phyloP scores from a whole-genome alignment of 495 filamentous ascomycete genomes.

The Talaromyces adpressus region DNA sequence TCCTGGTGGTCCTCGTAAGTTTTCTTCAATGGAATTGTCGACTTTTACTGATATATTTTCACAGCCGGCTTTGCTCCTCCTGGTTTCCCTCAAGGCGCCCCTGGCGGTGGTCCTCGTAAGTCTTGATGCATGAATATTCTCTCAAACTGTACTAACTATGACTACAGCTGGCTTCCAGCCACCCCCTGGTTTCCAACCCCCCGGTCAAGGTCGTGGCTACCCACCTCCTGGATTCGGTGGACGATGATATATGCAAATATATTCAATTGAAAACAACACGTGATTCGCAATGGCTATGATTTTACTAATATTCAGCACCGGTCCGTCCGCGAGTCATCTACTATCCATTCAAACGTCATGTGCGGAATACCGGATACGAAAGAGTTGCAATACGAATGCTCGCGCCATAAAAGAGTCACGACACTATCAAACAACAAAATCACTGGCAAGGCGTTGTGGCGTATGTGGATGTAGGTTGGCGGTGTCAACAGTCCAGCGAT shows the following conservation, averaged over 20 bases:
- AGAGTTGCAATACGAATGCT: neutral
- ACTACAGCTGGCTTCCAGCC: conserved; percentile 56
- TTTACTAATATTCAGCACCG: neutral
- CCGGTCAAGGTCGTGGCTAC: conserved; percentile 60
- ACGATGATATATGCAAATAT: conserved; percentile 39
- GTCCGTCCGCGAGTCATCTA: neutral
- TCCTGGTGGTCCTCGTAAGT: conserved; percentile 56
- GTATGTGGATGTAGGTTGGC: conserved; percentile 31
- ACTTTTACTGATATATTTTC: conserved; percentile 1
- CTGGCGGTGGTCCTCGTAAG: conserved; percentile 51
- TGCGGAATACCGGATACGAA: no score
- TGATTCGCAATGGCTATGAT: neutral
- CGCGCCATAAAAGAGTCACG: neutral
- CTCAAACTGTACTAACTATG: conserved; percentile 10
- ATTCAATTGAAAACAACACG: neutral
- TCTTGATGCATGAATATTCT: neutral
- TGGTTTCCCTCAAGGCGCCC: conserved; percentile 48
- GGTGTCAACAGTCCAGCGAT: neutral
- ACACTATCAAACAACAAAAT: neutral
- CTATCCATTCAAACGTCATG: neutral
- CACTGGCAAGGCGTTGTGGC: conserved; percentile 42
- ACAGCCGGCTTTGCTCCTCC: conserved; percentile 52
- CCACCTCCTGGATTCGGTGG: conserved; percentile 73
- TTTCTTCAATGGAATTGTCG: neutral
- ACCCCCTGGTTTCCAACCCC: conserved; percentile 62